Conservation (phyloP, 2,329 filamentous ascomycete genomes). For the Arthroderma uncinatum region DNA sequence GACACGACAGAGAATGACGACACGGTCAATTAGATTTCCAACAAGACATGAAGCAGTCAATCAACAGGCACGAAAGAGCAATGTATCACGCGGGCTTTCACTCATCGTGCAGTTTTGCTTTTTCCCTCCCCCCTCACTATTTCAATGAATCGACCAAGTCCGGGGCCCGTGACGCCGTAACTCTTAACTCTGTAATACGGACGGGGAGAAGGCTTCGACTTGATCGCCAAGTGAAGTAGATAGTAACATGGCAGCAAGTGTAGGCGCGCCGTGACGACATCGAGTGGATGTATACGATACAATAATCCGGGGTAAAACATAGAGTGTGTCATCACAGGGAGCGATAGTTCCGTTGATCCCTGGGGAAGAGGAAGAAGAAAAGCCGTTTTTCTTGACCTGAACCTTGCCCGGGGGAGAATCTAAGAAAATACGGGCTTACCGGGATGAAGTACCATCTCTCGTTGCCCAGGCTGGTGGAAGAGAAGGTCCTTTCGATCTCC, state of each 20-base stretch:
- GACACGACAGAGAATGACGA: background rate
- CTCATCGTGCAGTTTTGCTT: background rate
- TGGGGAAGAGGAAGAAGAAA: background rate
- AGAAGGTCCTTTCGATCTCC: conserved; percentile 7
- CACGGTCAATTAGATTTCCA: background rate
- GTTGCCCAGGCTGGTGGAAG: conserved; percentile 8
- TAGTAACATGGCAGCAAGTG: background rate
- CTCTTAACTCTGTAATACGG: too few relatives aligned
- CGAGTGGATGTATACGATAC: too few relatives aligned
- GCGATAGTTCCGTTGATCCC: background rate
- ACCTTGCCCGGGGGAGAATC: background rate
- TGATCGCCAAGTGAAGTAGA: background rate
- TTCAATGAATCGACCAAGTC: background rate
- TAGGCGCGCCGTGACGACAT: background rate
- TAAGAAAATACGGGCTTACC: background rate
- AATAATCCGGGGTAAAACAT: background rate
- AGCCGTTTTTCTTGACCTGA: background rate
- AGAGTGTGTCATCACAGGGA: background rate
- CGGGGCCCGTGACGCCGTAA: background rate
- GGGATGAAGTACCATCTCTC: conserved; percentile 12
- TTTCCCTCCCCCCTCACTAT: background rate
- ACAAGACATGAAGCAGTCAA: background rate
- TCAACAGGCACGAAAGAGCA: background rate
- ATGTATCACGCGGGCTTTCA: background rate
- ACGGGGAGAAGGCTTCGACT: background rate